A percentile compares a stretch with the other conserved stretches of the same genome.
These are phyloP conservation scores for Phytopythium montanum DNA, from an alignment of 352 stramenopile genomes.

Conservation along the genomic window DNA sequence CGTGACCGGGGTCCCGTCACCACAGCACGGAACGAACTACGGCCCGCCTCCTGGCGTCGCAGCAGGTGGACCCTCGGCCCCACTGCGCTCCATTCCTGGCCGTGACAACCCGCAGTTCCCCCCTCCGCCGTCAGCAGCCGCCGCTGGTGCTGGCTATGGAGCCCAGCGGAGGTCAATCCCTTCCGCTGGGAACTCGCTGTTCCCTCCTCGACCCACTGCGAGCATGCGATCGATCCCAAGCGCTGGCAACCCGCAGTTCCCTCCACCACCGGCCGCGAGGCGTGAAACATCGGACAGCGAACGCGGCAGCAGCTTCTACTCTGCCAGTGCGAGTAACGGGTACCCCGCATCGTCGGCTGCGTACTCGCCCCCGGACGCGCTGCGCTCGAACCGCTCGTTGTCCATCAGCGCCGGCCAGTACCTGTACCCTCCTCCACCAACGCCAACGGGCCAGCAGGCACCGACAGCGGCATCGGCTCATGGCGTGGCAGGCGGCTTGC, in stretches of 20 bases:
- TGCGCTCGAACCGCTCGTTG: slow-evolving; percentile 50
- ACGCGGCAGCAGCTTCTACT: neutral
- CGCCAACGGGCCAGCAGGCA: slow-evolving; percentile 6
- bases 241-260: slow-evolving; percentile 55
- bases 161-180: slow-evolving; percentile 37
- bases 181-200: slow-evolving; percentile 22
- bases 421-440: slow-evolving; percentile 22
- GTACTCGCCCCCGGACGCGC: slow-evolving; percentile 19
- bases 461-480: slow-evolving; percentile 15
- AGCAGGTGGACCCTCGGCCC: neutral
- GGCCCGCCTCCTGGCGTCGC: neutral
- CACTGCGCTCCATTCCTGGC: neutral
- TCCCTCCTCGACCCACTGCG: slow-evolving; percentile 2
- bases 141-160: slow-evolving; percentile 5
- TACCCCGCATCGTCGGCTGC: slow-evolving; percentile 9
- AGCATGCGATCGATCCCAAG: slow-evolving; percentile 51
- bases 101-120: slow-evolving; percentile 2
- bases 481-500: slow-evolving; percentile 28
- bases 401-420: slow-evolving; percentile 57
- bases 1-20: slow-evolving; percentile 7
- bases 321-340: neutral
- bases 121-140: neutral
- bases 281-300: slow-evolving; percentile 24
- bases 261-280: slow-evolving; percentile 42
- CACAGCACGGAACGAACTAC: slow-evolving; percentile 1